phyloP scores from a whole-genome alignment of 2,329 filamentous ascomycete species.

The Lasiodiplodia hormozganensis region DNA sequence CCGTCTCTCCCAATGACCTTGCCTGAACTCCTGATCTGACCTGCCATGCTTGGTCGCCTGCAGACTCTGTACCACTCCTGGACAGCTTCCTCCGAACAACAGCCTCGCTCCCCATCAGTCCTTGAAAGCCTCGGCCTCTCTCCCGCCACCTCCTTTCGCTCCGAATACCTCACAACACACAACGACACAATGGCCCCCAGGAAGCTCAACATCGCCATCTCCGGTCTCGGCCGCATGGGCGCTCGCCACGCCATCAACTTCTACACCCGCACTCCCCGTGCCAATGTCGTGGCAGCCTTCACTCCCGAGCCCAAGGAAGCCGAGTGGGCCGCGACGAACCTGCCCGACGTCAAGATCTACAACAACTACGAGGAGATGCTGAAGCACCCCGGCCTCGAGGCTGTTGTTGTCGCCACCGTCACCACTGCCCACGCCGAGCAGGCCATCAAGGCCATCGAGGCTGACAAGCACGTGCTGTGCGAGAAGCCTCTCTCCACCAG shows the following conservation, averaged over 20 bases:
- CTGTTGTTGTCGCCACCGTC: conserved; percentile 62
- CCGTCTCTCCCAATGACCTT: not conserved
- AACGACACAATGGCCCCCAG: conserved; percentile 42
- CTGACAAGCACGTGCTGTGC: conserved; percentile 63
- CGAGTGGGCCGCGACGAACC: conserved; percentile 58
- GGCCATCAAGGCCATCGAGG: conserved; percentile 62
- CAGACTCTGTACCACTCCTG: not conserved
- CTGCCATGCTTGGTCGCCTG: not conserved
- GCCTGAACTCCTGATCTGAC: conserved; percentile 4
- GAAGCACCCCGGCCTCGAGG: conserved; percentile 61
- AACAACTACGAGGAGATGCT: conserved; percentile 64
- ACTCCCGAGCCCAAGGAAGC: conserved; percentile 51
- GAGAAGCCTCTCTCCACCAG: conserved; percentile 67
- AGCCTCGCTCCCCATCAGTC: not conserved
- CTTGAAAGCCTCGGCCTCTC: conserved; percentile 2
- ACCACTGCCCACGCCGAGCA: conserved; percentile 65
- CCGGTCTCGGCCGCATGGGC: conserved; percentile 59
- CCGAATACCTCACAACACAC: conserved; percentile 8
- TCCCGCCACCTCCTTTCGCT: conserved; percentile 20
- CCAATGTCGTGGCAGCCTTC: conserved; percentile 56
- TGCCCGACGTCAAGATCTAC: conserved; percentile 62
- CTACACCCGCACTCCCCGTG: conserved; percentile 54
- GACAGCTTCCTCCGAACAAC: not conserved
- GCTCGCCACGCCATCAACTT: conserved; percentile 57
- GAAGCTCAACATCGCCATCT: conserved; percentile 54